Evolutionary conservation across 2,329 filamentous ascomycete genomes (phyloP), one percentile per base, ranked within the genome.

Genomic region (Xylariomycetidae sp.): DNA sequence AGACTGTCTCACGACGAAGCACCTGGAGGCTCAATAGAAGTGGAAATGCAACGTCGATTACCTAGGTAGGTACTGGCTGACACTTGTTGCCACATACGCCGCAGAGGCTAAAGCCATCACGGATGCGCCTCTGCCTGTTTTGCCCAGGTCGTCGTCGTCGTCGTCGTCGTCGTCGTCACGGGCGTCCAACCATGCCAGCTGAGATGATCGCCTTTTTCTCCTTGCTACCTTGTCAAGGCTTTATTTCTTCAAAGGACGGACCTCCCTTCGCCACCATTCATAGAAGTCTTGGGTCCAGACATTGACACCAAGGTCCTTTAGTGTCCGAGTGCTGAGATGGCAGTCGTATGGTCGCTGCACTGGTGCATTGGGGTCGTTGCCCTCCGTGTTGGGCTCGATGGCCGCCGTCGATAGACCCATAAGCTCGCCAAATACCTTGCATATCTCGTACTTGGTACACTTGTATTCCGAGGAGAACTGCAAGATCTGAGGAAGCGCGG

Each of bases 361-460:
- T 15, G 71, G 69, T 27, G 81, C 76, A 40, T 76, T 79, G 5
- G 80, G 77, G 43, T 85, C 81, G 55, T 84, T 83, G 23, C 82
- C 82, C 49, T 84, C 70, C 16, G 77, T 73, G 49, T 86, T 82
- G 8, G 82, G 65, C 49, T 75, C 69, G 58, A 95, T 80, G 6
- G 74, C 72, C 29, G 77, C 74, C 14, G 82, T 67, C 9, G 82
- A 72, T 35, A 93, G 55, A 1, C 82, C 85, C 71, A 93, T 79
- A 38, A 94, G 85, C 38, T 87, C 78, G 4, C 78, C 82, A 52
- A 95, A 80, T 8, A 72, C 63, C 60, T 85, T 65, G 56, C 85
- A 89, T 35, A 95, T 94, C 57, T 90, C 79, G 58, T 89, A 93
- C 64, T 95, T 95, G 29, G 88, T 95, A 68, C 81, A 84, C 44